A percentile compares a stretch with the other conserved stretches of the same genome.
These are phyloP conservation scores for Rhinocladiella similis DNA, from an alignment of 2,329 filamentous ascomycete genomes.

Conservation along the genomic window DNA sequence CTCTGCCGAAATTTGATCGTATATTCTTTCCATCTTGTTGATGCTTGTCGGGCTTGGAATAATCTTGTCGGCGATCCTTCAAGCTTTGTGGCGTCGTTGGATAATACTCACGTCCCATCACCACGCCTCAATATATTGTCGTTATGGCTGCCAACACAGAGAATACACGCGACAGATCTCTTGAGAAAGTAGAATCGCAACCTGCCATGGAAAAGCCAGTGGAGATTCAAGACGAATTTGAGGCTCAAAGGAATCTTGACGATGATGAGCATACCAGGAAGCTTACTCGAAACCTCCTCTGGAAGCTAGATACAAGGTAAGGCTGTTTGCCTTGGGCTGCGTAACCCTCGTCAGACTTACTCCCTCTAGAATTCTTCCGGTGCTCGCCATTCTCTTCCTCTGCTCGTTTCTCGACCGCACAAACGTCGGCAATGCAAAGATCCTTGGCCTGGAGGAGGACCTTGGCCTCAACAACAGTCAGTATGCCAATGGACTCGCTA, in stretches of 20 bases:
- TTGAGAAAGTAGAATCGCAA: slow-evolving; percentile 5
- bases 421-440: slow-evolving; percentile 72
- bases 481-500: slow-evolving; percentile 66
- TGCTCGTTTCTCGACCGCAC: slow-evolving; percentile 68
- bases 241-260: slow-evolving; percentile 5
- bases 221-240: slow-evolving; percentile 15
- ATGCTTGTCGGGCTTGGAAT: not conserved
- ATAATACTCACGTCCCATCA: too few species aligned
- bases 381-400: slow-evolving; percentile 65
- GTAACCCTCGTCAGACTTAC: not conserved
- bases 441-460: slow-evolving; percentile 62
- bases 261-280: slow-evolving; percentile 19
- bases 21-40: not conserved
- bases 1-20: not conserved
- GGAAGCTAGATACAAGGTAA: slow-evolving; percentile 56
- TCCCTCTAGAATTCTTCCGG: slow-evolving; percentile 57
- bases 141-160: not conserved
- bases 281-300: slow-evolving; percentile 48
- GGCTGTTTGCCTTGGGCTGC: not conserved
- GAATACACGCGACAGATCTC: not conserved
- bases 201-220: slow-evolving; percentile 15
- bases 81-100: too few species aligned
- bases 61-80: too few species aligned
- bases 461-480: slow-evolving; percentile 60
- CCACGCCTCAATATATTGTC: too few species aligned